Conservation (phyloP, 768 basidiomycete genomes). For the Auriscalpium orientale region DNA sequence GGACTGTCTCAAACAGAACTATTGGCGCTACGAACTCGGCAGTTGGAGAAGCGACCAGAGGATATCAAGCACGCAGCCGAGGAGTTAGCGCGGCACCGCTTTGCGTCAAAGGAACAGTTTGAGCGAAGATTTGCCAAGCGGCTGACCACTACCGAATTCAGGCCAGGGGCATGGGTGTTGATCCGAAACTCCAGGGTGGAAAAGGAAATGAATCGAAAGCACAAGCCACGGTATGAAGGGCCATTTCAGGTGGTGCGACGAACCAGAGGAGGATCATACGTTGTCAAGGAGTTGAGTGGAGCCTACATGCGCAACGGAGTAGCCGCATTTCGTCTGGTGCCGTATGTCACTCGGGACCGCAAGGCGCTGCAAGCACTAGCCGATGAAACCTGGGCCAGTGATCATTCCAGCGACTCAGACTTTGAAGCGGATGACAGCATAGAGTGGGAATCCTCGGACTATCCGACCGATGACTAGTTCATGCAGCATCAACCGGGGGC, state of each 20-base stretch:
- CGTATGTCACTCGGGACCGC: neutral
- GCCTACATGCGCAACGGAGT: slow-evolving; percentile 1
- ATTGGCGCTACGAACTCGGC: slow-evolving; percentile 15
- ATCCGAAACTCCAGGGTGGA: slow-evolving; percentile 28
- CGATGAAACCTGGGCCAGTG: neutral
- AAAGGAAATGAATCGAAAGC: slow-evolving; percentile 23
- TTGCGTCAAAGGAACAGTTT: slow-evolving; percentile 20
- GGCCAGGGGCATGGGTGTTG: slow-evolving; percentile 27
- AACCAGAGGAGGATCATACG: slow-evolving; percentile 13
- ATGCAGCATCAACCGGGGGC: neutral
- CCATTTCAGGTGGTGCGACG: slow-evolving; percentile 27
- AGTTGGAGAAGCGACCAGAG: slow-evolving; percentile 20
- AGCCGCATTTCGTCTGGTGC: slow-evolving; percentile 10
- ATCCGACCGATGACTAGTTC: neutral
- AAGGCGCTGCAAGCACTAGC: neutral
- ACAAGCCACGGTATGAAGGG: slow-evolving; percentile 27
- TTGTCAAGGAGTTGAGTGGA: slow-evolving; percentile 14
- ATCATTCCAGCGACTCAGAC: too few species aligned
- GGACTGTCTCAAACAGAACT: slow-evolving; percentile 16
- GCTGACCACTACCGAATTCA: slow-evolving; percentile 20
- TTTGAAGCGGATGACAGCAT: neutral
- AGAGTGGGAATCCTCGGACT: neutral
- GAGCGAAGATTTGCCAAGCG: slow-evolving; percentile 14
- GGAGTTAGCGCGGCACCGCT: slow-evolving; percentile 10
- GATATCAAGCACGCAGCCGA: slow-evolving; percentile 18